phyloP scores from a whole-genome alignment of 2,329 filamentous ascomycete species.

The Colletotrichum sojae region DNA sequence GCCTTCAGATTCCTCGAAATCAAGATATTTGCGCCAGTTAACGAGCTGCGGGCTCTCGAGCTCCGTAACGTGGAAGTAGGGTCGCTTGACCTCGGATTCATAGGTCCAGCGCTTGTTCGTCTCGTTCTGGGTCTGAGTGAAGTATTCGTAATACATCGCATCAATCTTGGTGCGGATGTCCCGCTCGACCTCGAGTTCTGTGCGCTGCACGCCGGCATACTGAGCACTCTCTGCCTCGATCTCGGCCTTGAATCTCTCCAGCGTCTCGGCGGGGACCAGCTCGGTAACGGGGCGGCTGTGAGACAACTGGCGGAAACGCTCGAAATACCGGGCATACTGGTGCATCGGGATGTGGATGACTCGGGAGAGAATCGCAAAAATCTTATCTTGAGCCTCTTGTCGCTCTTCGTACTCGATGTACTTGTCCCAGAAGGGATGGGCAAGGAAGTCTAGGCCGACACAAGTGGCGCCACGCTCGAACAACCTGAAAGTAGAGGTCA shows the following conservation, averaged over 20 bases:
- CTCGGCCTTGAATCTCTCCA: slow-evolving; percentile 79
- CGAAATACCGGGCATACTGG: slow-evolving; percentile 95
- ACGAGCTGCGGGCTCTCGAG: slow-evolving; percentile 86
- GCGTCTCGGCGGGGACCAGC: slow-evolving; percentile 76
- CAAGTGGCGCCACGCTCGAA: slow-evolving; percentile 90
- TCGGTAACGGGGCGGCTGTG: slow-evolving; percentile 81
- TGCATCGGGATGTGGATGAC: slow-evolving; percentile 94
- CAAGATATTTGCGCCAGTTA: slow-evolving; percentile 97
- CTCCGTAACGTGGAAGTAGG: slow-evolving; percentile 97
- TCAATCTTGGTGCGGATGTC: slow-evolving; percentile 87
- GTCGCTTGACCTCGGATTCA: slow-evolving; percentile 93
- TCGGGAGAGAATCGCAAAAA: slow-evolving; percentile 86
- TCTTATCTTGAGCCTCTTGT: slow-evolving; percentile 84
- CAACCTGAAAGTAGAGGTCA: slow-evolving; percentile 72
- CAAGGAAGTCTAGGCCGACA: slow-evolving; percentile 93
- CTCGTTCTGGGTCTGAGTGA: slow-evolving; percentile 86
- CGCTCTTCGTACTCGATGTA: slow-evolving; percentile 98
- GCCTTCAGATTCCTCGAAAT: slow-evolving; percentile 92
- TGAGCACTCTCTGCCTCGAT: slow-evolving; percentile 75
- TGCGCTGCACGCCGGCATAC: slow-evolving; percentile 67
- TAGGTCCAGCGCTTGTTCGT: slow-evolving; percentile 95
- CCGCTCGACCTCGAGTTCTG: slow-evolving; percentile 85
- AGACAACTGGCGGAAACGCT: slow-evolving; percentile 85
- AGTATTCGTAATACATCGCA: slow-evolving; percentile 83
- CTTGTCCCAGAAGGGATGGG: slow-evolving; percentile 98